A percentile compares a stretch with the other conserved stretches of the same genome.
phyloP scores from a whole-genome alignment of 208 protist species.

The Leishmania martiniquensis region DNA sequence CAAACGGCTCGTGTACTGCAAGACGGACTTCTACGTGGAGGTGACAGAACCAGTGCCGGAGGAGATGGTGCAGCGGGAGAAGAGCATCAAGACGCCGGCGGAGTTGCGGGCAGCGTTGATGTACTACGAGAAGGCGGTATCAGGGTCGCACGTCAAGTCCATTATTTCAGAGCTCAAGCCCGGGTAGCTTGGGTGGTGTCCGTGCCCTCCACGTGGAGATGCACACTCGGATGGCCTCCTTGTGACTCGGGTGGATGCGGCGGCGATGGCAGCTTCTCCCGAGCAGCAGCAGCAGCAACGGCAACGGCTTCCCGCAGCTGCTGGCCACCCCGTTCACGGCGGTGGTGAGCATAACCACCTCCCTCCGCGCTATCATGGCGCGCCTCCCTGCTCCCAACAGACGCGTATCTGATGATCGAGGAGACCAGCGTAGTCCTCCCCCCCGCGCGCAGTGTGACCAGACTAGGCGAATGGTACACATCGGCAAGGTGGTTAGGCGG shows the following conservation, averaged over 20 bases:
- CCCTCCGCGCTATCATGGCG: slow-evolving; percentile 57
- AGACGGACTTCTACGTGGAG: slow-evolving; percentile 44
- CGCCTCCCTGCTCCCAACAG: slow-evolving; percentile 25
- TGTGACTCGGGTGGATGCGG: no score
- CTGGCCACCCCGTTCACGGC: slow-evolving; percentile 7
- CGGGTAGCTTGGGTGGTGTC: slow-evolving; percentile 4
- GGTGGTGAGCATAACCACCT: slow-evolving; percentile 54
- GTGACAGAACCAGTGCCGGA: slow-evolving; percentile 11
- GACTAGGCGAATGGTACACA: slow-evolving; percentile 24
- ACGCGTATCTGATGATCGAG: slow-evolving; percentile 62
- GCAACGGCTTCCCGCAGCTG: no score
- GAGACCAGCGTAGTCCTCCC: slow-evolving; percentile 26
- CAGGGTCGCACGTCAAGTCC: slow-evolving; percentile 69
- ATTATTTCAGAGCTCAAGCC: slow-evolving; percentile 39
- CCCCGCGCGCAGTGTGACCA: slow-evolving; percentile 30
- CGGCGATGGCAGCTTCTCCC: no score
- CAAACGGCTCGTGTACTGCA: slow-evolving; percentile 72
- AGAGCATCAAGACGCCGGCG: slow-evolving; percentile 23
- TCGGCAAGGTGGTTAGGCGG: slow-evolving; percentile 59
- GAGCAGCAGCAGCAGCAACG: no score
- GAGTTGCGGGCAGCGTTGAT: slow-evolving; percentile 45
- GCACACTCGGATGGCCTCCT: neutral
- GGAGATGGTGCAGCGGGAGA: slow-evolving; percentile 28
- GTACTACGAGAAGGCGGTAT: slow-evolving; percentile 45
- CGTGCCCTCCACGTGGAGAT: no score